Base-by-base conservation (phyloP, 2,329 filamentous ascomycete genomes). In the Alternaria sp. region DNA sequence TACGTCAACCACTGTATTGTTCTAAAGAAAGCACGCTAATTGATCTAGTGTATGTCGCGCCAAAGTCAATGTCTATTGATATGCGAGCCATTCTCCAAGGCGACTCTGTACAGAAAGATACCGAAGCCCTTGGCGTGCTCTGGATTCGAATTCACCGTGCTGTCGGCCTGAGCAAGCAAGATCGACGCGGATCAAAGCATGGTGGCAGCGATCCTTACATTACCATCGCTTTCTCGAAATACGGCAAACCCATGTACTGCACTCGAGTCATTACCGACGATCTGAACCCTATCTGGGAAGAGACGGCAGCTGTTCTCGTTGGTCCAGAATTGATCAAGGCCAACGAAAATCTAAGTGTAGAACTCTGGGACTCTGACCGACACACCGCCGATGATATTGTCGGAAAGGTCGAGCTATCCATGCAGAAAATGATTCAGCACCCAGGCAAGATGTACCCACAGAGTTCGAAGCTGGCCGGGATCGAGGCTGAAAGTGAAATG, bases 171-270 rank as follows among this genome's bases (percentile, higher is more conserved):
- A 96, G 92, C 81, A 97, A 97, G 79, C 94, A 97, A 73, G 95
- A 99, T 74, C 82, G 80, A 52, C 88, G 91, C 58, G 93, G 93
- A 39, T 93, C 88, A 70, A 85, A 89, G 51, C 90, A 92, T 17
- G 94, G 95, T 33, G 94, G 94, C 42, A 96, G 91, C 50, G 95
- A 99, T 68, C 93, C 94, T 0, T 98, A 98, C 77, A 96, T 98
- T 74, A 97, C 94, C 31, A 84, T 98, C 34, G 90, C 91, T 39
- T 98, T 96, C 82, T 96, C 92, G 71, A 97, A 98, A 77, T 98
- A 97, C 69, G 91, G 91, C 56, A 99, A 99, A 80, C 94, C 94
- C 2, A 96, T 97, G 86, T 98, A 97, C 78, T 97, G 93, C 78
- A 98, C 95, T 1, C 88, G 95, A 46, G 93, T 98, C 51, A 97